Evolutionary conservation across 352 stramenopile genomes (phyloP).

Genomic region (Thraustotheca clavata): DNA sequence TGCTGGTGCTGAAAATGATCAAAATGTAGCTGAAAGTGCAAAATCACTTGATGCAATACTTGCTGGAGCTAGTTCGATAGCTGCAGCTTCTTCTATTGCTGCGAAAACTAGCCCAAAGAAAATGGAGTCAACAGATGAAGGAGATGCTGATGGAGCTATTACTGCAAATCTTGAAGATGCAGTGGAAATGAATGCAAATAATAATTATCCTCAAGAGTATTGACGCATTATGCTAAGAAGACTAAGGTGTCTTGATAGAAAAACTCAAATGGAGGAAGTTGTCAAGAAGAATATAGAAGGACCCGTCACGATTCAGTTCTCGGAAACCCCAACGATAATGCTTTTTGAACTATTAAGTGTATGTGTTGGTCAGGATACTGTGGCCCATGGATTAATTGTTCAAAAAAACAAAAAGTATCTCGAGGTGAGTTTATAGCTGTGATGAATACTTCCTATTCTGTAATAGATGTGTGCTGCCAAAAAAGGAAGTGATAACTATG

Average conservation of each 20-base stretch:
- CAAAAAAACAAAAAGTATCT: constrained; percentile 61
- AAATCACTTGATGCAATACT: constrained; percentile 7
- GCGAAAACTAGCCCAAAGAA: not conserved
- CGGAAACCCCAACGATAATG: constrained; percentile 53
- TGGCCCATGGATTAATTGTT: constrained; percentile 32
- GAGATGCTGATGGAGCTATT: not conserved
- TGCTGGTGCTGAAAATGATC: not conserved
- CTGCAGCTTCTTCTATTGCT: not conserved
- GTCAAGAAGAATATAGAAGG: not conserved
- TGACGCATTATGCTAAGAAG: not conserved
- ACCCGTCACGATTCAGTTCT: constrained; percentile 40
- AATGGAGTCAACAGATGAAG: not conserved
- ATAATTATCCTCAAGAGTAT: not conserved
- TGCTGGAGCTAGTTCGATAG: not conserved
- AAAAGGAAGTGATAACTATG: constrained; percentile 70
- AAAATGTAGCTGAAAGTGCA: not conserved
- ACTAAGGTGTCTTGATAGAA: not conserved
- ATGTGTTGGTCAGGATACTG: constrained; percentile 50
- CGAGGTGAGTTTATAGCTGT: constrained; percentile 9
- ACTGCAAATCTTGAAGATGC: not conserved
- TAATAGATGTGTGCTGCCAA: constrained; percentile 46
- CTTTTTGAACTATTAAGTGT: constrained; percentile 58
- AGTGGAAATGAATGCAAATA: not conserved
- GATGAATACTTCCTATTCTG: not conserved
- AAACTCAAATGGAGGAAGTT: not conserved